Base-by-base conservation (phyloP, 805 yeast genomes). In the Brettanomyces custersianus region DNA sequence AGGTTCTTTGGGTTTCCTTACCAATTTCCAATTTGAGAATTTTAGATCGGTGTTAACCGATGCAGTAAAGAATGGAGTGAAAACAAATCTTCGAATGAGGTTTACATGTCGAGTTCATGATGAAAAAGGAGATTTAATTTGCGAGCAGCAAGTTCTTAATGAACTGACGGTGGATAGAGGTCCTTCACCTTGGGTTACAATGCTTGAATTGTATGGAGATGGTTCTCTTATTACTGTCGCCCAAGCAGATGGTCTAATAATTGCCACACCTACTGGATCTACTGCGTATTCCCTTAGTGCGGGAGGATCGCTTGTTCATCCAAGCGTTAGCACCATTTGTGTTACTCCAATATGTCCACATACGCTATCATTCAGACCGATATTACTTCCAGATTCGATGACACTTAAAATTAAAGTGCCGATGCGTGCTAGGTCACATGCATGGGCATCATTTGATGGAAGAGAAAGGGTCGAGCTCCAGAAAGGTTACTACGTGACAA, bases 361-460 rank as follows among this genome's bases (percentile, higher is more conserved):
- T 53, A 86, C 96, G 0, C 67, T 90, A 31, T 83, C 95, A 6
- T 90, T 90, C 62, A 68, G 97, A 45, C 97, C 97, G 3, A 81
- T 90, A 37, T 66, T 90, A 39, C 65, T 90, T 20, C 97, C 97
- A 0, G 97, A 90, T 56, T 82, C 92, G n/a, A 85, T 88, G 88
- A 66, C 72, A 19, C 61, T 90, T 40, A 80, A 75, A 48, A 81
- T 90, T 4, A 81, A 80, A 48, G 94, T 87, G 3, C 95, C 97
- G 0, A 36, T 53, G 3, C 62, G 76, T 36, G 80, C 95, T 29
- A 63, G 98, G 35, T 76, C 92, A 4, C 84, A 95, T 0, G 96
- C 97, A 0, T 92, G 95, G 94, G 94, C 94, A 1, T 80, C 96
- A 2, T 92, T 92, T 54, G 98, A 92, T 59, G 98, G 98, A 10